Base-by-base conservation (phyloP, 192 early-diverging fungal genomes). In the Mortierella claussenii region DNA sequence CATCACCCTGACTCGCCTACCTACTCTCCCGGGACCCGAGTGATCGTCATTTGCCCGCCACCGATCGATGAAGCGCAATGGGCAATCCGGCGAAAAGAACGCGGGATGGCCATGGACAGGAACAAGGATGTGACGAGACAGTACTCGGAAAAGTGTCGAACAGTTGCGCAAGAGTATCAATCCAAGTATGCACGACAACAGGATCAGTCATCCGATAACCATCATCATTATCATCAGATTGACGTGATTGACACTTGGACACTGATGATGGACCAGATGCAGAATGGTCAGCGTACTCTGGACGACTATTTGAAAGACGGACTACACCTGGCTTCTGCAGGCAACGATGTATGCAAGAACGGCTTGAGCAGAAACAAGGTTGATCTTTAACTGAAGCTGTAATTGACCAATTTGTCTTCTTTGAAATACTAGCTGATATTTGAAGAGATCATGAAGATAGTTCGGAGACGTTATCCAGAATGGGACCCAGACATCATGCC, bases 11-110 rank as follows among this genome's bases (percentile, higher is more conserved):
- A 59, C 0, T 91, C 91, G 2, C 60, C 74, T 0, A 75, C 81
- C 31, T 87, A 88, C 42, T 83, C 83, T 20, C 89, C 93, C 2
- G 74, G 84, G 4, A 86, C 89, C 0, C 80, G 82, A 32, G 79
- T 95, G 11, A 76, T 94, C 15, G 30, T 95, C 10, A 83, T 96
- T 37, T 89, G 92, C 0, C 92, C 92, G 18, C 92, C 92, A 2
- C 84, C 87, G 0, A 24, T 93, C 1, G 84, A 92, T 63, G 89
- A 92, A 46, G 51, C 44, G 1, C 74, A 65, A 24, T 85, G 86
- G 83, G 54, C 55, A 4, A 50, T 68, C 3, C 62, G 52, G 20
- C 74, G 81, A 17, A 44, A 68, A 3, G 32, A 58, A 4, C 49
- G 68, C 1, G 85, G 83, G 2, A 37, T 59, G 13, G 12, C 37